A percentile compares a stretch with the other conserved stretches of the same genome.
These are phyloP conservation scores for Fusarium citri DNA, from an alignment of 2,329 filamentous ascomycete genomes.

Conservation along the genomic window DNA sequence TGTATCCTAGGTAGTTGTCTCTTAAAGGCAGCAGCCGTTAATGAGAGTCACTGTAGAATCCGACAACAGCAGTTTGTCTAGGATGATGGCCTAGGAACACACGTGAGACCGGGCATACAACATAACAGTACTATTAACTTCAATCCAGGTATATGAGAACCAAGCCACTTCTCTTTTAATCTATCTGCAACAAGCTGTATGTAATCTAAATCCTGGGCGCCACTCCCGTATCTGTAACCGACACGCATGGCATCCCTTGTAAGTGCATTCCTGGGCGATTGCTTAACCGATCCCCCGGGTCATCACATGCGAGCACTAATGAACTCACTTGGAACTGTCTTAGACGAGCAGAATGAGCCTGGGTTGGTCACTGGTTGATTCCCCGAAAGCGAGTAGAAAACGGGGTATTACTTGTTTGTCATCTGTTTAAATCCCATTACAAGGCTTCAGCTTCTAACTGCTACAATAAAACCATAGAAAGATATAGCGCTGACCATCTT, in stretches of 20 bases:
- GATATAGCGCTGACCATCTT: neutral
- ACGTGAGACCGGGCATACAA: neutral
- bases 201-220: slow-evolving; percentile 8
- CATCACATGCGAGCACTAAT: neutral
- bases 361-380: neutral
- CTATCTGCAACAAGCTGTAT: neutral
- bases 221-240: neutral
- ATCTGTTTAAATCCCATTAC: neutral
- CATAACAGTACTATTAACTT: neutral
- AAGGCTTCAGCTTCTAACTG: neutral
- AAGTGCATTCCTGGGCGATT: slow-evolving; percentile 3
- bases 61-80: neutral
- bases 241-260: slow-evolving; percentile 12
- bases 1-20: too few species aligned
- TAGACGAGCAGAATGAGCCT: neutral
- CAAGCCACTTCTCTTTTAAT: neutral
- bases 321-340: neutral
- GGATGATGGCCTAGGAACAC: neutral
- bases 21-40: neutral
- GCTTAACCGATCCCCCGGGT: slow-evolving; percentile 1
- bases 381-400: neutral
- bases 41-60: neutral
- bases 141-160: neutral
- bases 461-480: neutral
- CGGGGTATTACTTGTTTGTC: neutral